Conservation (phyloP, 2,329 filamentous ascomycete genomes). For the Colletotrichum sp. region DNA sequence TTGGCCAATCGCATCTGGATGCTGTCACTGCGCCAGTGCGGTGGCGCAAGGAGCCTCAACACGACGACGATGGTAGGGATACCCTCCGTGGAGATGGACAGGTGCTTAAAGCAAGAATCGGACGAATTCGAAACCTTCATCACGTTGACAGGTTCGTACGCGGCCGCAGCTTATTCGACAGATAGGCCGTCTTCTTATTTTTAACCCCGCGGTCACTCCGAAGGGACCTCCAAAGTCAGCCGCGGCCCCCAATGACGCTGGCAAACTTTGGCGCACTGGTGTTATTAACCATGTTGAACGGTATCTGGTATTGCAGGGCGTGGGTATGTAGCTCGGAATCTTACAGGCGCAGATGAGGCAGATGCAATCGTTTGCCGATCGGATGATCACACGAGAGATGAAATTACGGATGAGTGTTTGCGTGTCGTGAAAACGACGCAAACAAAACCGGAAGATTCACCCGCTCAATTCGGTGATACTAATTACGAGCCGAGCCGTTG, state of each 20-base stretch:
- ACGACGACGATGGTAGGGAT: not conserved
- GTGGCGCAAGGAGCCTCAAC: not conserved
- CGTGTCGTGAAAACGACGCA: not conserved
- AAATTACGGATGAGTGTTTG: not conserved
- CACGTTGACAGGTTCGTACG: not conserved
- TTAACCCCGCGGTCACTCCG: not conserved
- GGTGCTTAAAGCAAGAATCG: not conserved
- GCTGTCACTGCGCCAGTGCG: not conserved
- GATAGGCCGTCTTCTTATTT: not conserved
- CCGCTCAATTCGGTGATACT: not conserved
- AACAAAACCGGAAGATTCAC: not conserved
- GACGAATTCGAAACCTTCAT: not conserved
- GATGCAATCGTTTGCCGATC: not conserved
- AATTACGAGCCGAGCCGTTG: not conserved
- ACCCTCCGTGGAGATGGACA: not conserved
- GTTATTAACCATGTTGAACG: not conserved
- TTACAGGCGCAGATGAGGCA: not conserved
- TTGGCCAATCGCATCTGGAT: not conserved
- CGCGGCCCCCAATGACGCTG: not conserved
- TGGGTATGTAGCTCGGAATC: not conserved
- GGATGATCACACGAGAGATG: not conserved
- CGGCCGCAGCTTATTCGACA: not conserved
- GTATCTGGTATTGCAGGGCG: rapidly evolving
- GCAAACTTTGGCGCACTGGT: not conserved
- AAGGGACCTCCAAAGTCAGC: not conserved